These are phyloP conservation scores for Botrytis sinoallii DNA, from an alignment of 2,329 filamentous ascomycete species.

Conservation along the genomic window DNA sequence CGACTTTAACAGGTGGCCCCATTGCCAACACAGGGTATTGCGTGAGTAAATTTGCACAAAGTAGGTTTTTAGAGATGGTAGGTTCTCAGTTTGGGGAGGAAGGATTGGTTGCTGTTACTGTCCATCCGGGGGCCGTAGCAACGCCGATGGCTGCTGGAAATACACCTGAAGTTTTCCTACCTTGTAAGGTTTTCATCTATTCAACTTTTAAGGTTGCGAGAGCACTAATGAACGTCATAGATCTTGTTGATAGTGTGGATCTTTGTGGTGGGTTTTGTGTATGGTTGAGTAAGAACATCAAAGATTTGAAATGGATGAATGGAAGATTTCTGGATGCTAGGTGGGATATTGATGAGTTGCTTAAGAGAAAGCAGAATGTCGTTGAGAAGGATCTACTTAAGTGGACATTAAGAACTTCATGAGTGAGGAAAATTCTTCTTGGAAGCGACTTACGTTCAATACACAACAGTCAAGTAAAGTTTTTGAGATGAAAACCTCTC, in stretches of 20 bases:
- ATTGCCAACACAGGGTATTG: constrained; percentile 20
- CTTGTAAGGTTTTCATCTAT: constrained; percentile 6
- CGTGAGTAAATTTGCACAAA: constrained; percentile 20
- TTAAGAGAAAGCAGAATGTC: constrained; percentile 11
- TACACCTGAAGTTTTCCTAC: constrained; percentile 15
- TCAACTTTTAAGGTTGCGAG: not conserved
- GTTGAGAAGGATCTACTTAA: constrained; percentile 16
- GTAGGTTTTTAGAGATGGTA: constrained; percentile 16
- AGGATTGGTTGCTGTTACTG: constrained; percentile 9
- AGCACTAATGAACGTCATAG: not conserved
- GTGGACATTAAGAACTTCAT: constrained; percentile 14
- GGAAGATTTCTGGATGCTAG: constrained; percentile 16
- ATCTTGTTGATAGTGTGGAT: constrained; percentile 18
- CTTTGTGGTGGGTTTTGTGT: constrained; percentile 18
- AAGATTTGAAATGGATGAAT: constrained; percentile 19
- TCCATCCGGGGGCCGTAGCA: constrained; percentile 17
- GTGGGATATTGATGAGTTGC: constrained; percentile 17
- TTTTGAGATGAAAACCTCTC: not conserved
- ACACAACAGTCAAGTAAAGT: not conserved
- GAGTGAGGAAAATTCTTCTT: not conserved
- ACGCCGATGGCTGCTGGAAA: constrained; percentile 9
- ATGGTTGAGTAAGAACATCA: constrained; percentile 17
- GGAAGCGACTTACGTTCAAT: not conserved
- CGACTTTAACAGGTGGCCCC: not conserved
- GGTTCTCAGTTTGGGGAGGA: not conserved